Conservation (phyloP, 2,329 filamentous ascomycete genomes). For the Fusarium sp. region DNA sequence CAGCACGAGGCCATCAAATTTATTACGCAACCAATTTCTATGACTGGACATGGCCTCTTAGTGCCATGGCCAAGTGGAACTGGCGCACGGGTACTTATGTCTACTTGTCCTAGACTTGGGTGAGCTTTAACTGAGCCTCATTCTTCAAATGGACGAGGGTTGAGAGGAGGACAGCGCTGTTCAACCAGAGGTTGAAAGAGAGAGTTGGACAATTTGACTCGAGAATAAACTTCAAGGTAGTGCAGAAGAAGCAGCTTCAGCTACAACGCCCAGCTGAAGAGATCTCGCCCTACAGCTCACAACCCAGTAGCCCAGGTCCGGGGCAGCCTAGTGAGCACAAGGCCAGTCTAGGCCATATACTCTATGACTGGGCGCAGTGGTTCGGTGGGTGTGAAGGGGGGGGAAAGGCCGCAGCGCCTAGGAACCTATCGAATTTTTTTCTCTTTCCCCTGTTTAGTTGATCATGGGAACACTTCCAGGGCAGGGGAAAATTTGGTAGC, state of each 20-base stretch:
- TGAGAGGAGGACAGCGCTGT: background rate
- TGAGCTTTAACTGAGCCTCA: conserved; percentile 26
- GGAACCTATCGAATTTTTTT: conserved; percentile 21
- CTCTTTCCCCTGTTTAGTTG: conserved; percentile 23
- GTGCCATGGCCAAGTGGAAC: conserved; percentile 22
- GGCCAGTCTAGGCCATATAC: conserved; percentile 12
- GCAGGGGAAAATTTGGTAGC: conserved; percentile 20
- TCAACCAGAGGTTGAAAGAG: background rate
- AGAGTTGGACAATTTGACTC: background rate
- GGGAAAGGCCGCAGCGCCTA: conserved; percentile 11
- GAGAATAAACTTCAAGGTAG: background rate
- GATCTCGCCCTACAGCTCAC: background rate
- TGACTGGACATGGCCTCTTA: conserved; percentile 21
- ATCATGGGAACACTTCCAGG: conserved; percentile 34
- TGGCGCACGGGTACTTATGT: conserved; percentile 24
- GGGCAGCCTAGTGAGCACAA: conserved; percentile 17
- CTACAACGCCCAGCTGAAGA: background rate
- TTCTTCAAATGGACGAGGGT: background rate
- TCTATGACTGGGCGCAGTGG: conserved; percentile 4
- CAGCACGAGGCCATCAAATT: conserved; percentile 32
- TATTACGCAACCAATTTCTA: conserved; percentile 32
- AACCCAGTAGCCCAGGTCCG: conserved; percentile 5
- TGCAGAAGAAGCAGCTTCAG: background rate
- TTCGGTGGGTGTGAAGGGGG: conserved; percentile 4
- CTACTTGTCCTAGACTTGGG: conserved; percentile 26